A percentile compares a stretch with the other conserved stretches of the same genome.
These are phyloP conservation scores for Pachysandra terminalis DNA, from an alignment of 164 flowering plant species.

Conservation along the genomic window DNA sequence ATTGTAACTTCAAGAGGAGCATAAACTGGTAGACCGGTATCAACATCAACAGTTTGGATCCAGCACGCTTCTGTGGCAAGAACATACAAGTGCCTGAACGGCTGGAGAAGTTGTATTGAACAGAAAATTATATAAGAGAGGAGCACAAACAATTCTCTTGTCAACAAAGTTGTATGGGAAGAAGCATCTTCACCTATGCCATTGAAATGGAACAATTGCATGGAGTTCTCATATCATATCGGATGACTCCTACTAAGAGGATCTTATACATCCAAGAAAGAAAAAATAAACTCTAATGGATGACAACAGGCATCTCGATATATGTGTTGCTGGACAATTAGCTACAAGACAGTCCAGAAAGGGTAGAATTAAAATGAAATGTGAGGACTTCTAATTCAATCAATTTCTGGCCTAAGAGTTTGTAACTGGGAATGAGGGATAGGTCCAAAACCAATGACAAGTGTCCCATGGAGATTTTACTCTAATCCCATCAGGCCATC, in stretches of 20 bases:
- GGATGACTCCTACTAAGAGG: not conserved
- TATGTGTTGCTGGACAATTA: too few species aligned
- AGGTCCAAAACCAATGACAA: not conserved
- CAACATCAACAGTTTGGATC: conserved; percentile 95
- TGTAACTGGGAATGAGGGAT: too few species aligned
- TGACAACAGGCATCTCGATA: too few species aligned
- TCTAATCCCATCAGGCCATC: not conserved
- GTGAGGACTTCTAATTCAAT: not conserved
- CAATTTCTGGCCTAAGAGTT: not conserved
- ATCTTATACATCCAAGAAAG: not conserved
- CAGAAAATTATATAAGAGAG: not conserved
- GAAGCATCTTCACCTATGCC: not conserved
- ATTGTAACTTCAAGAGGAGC: conserved; percentile 79
- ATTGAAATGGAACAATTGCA: not conserved
- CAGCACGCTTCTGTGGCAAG: conserved; percentile 94
- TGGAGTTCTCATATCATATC: not conserved
- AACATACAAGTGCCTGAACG: conserved; percentile 91
- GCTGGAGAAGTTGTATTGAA: conserved; percentile 38
- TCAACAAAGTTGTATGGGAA: not conserved
- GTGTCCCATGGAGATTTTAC: too few species aligned
- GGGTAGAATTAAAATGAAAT: not conserved
- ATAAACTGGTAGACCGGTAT: conserved; percentile 91
- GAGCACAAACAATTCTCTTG: not conserved
- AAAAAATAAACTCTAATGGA: not conserved
- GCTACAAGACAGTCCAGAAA: too few species aligned